A percentile compares a stretch with the other conserved stretches of the same genome.
phyloP scores from a whole-genome alignment of 306 rosid genomes.

The Cicer yamashitae region DNA sequence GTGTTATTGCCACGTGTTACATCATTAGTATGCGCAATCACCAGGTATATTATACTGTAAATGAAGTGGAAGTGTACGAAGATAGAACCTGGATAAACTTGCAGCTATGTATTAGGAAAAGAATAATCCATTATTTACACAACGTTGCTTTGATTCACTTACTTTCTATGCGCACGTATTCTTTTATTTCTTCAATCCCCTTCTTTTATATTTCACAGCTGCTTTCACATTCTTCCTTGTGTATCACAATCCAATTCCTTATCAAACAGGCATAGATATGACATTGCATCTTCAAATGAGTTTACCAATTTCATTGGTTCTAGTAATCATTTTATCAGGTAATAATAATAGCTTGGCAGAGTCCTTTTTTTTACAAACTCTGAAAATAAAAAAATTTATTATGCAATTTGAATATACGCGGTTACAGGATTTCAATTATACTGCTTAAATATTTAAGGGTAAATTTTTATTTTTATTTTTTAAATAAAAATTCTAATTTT shows the following conservation, averaged over 20 bases:
- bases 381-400: background rate
- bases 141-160: constrained; percentile 48
- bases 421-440: too few relatives aligned
- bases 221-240: constrained; percentile 23
- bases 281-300: constrained; percentile 48
- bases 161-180: constrained; percentile 59
- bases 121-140: constrained; percentile 52
- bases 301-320: constrained; percentile 45
- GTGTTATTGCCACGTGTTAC: background rate
- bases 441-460: too few relatives aligned
- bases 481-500: too few relatives aligned
- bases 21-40: background rate
- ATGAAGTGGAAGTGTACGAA: background rate
- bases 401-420: too few relatives aligned
- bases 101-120: constrained; percentile 59
- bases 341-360: background rate
- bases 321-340: constrained; percentile 66
- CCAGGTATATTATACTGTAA: background rate
- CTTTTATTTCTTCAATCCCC: constrained; percentile 40
- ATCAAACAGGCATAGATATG: constrained; percentile 35
- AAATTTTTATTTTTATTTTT: too few relatives aligned
- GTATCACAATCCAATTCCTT: background rate
- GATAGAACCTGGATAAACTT: constrained; percentile 66
- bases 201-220: constrained; percentile 47
- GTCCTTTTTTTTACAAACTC: background rate